A percentile compares a stretch with the other conserved stretches of the same genome.
Conservation (phyloP, 2,329 filamentous ascomycete genomes). For the Hypoxylon sp. region DNA sequence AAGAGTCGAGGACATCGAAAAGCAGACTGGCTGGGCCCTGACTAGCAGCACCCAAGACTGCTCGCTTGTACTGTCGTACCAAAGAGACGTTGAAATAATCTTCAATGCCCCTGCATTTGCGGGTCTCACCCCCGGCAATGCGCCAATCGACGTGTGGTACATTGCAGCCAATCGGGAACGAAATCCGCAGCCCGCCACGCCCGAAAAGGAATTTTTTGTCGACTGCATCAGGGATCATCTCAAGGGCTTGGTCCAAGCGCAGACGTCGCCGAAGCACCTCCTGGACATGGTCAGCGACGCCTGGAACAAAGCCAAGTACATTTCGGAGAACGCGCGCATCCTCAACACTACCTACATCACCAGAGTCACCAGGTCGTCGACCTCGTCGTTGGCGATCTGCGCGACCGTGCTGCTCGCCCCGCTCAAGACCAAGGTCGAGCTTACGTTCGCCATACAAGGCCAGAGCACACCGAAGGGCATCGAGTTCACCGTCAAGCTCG, state of each 20-base stretch:
- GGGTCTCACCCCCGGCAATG: constrained; percentile 51
- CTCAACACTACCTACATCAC: constrained; percentile 72
- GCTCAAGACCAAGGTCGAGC: constrained; percentile 73
- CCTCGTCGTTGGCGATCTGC: constrained; percentile 69
- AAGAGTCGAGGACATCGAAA: constrained; percentile 71
- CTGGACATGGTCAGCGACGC: constrained; percentile 65
- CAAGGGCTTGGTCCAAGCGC: constrained; percentile 65
- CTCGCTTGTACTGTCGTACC: constrained; percentile 73
- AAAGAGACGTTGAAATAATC: constrained; percentile 74
- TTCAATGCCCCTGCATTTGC: constrained; percentile 73
- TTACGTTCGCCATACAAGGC: constrained; percentile 64
- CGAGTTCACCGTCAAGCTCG: constrained; percentile 61
- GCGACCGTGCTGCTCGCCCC: constrained; percentile 68
- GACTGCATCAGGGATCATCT: constrained; percentile 74
- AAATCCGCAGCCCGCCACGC: constrained; percentile 63
- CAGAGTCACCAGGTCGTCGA: constrained; percentile 67
- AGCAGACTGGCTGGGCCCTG: constrained; percentile 74
- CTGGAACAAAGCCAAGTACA: constrained; percentile 70
- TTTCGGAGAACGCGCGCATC: constrained; percentile 67
- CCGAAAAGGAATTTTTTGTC: constrained; percentile 78
- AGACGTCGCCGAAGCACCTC: constrained; percentile 64
- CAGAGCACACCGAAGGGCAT: constrained; percentile 57
- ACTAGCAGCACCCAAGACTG: constrained; percentile 66
- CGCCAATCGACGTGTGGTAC: constrained; percentile 74
- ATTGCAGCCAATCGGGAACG: constrained; percentile 65